Base-by-base conservation (phyloP, 1,284 basidiomycete species). In the Leccinum huronense region DNA sequence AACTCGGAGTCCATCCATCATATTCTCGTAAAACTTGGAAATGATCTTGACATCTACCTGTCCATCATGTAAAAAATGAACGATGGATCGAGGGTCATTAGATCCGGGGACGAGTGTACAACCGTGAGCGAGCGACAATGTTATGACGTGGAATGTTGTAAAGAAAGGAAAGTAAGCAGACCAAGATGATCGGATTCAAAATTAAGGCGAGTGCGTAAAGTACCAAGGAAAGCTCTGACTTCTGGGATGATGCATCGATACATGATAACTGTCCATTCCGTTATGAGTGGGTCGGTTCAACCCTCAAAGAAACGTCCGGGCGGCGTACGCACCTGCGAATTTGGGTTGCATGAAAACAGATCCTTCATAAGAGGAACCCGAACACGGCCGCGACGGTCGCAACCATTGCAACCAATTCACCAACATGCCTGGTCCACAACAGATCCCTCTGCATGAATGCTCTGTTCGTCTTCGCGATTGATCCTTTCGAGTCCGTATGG, bases 381-480 rank as follows among this genome's bases (percentile, higher is more conserved):
- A 30, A 30, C 23, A 40, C 57, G 23, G 36, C 13, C 36, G 2
- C 23, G 10, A 7, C 7, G 27, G 51, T 9, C 27, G 9, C 19
- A 19, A 34, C 19, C 33, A 57, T 11, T 23, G 33, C 55, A 23
- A 13, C 11, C 10, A 34, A 7, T 13, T 6, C 11, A 7, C 55
- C 55, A 13, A 14, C 33, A 36, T 57, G 55, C 7, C 19, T 19
- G 2, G 38, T n/a, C n/a, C 11, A 6, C n/a, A n/a, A 55, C 54
- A 33, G 11, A 33, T 55, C n/a, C 16, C 54, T 55, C 5, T 33
- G 54, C 54, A 19, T 55, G 8, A 11, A 64, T 57, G 69, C 79
- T n/a, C 78, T 80, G 69, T 86, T 86, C 76, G 87, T 87, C 1
- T 83, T 82, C 55, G 80, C 70, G 68, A 79, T 71, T 4, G 77